phyloP scores from a whole-genome alignment of 2,329 filamentous ascomycete genomes.

The Chaetomium sp. region DNA sequence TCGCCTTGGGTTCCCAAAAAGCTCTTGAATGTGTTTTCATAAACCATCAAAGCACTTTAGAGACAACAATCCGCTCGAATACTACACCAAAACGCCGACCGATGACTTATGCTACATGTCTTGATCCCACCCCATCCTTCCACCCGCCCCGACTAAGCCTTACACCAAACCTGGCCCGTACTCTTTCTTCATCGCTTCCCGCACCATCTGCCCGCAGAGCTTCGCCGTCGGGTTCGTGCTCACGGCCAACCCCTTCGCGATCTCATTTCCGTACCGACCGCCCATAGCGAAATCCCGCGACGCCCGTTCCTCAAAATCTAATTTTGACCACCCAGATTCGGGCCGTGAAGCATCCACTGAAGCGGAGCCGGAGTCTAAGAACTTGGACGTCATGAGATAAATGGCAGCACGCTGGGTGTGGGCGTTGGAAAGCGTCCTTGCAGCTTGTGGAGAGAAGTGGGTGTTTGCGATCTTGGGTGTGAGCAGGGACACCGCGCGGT shows the following conservation, averaged over 20 bases:
- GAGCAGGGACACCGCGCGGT: constrained; percentile 51
- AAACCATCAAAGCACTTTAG: background rate
- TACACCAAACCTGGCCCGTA: constrained; percentile 47
- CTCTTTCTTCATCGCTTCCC: constrained; percentile 63
- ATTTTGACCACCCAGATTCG: constrained; percentile 44
- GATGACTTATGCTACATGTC: background rate
- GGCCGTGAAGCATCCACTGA: constrained; percentile 34
- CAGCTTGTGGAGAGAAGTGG: constrained; percentile 56
- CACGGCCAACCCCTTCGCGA: constrained; percentile 58
- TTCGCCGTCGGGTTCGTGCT: constrained; percentile 63
- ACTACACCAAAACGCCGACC: background rate
- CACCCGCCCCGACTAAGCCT: constrained; percentile 20
- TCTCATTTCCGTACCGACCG: constrained; percentile 58
- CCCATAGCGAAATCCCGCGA: constrained; percentile 58
- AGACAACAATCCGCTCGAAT: background rate
- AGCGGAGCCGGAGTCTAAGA: constrained; percentile 32
- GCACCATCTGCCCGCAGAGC: constrained; percentile 62
- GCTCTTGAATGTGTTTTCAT: constrained; percentile 7
- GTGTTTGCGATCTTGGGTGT: constrained; percentile 45
- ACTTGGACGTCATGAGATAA: constrained; percentile 53
- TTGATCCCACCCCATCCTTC: background rate
- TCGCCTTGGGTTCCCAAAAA: constrained; percentile 17
- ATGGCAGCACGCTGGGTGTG: constrained; percentile 66
- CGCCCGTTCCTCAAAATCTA: constrained; percentile 57
- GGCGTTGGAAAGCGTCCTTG: constrained; percentile 60